Percentiles rank a stretch among this genome's conserved stretches.
Conservation (phyloP, 192 early-diverging fungal genomes). For the Coemansia brasiliensis region DNA sequence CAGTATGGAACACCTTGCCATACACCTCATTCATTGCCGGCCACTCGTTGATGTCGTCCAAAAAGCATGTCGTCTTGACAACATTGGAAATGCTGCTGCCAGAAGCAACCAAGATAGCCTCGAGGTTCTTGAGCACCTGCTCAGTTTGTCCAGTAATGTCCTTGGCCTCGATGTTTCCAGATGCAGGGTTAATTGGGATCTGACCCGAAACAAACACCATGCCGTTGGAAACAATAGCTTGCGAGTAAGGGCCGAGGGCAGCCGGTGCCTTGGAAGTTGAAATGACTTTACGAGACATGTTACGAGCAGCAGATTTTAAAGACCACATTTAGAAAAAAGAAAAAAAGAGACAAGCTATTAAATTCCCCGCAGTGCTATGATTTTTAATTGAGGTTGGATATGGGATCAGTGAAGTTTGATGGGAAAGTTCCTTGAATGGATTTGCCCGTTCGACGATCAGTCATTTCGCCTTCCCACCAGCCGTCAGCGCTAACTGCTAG, state of each 20-base stretch:
- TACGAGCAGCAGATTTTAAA: slow-evolving; percentile 10
- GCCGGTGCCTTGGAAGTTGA: slow-evolving; percentile 65
- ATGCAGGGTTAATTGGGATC: slow-evolving; percentile 72
- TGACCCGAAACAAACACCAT: slow-evolving; percentile 82
- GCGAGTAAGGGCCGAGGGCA: slow-evolving; percentile 79
- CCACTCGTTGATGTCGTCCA: slow-evolving; percentile 92
- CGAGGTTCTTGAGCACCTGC: slow-evolving; percentile 80
- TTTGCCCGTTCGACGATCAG: slow-evolving; percentile 36
- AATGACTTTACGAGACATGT: slow-evolving; percentile 51
- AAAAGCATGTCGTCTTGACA: slow-evolving; percentile 95
- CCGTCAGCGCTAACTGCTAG: slow-evolving; percentile 50
- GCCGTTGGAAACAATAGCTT: slow-evolving; percentile 81
- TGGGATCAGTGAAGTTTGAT: slow-evolving; percentile 54
- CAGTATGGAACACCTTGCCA: slow-evolving; percentile 65
- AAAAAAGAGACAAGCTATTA: no score
- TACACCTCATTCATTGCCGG: slow-evolving; percentile 89
- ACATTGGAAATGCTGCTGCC: slow-evolving; percentile 80
- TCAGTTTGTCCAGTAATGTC: slow-evolving; percentile 73
- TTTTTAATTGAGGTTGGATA: slow-evolving; percentile 22
- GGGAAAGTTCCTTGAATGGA: slow-evolving; percentile 52
- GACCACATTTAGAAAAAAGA: no score
- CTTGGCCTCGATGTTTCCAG: slow-evolving; percentile 69
- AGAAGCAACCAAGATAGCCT: slow-evolving; percentile 79
- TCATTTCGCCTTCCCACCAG: slow-evolving; percentile 58
- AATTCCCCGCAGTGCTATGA: no score